phyloP scores from a whole-genome alignment of 2,329 filamentous ascomycete genomes.

The Fusarium anguioides region DNA sequence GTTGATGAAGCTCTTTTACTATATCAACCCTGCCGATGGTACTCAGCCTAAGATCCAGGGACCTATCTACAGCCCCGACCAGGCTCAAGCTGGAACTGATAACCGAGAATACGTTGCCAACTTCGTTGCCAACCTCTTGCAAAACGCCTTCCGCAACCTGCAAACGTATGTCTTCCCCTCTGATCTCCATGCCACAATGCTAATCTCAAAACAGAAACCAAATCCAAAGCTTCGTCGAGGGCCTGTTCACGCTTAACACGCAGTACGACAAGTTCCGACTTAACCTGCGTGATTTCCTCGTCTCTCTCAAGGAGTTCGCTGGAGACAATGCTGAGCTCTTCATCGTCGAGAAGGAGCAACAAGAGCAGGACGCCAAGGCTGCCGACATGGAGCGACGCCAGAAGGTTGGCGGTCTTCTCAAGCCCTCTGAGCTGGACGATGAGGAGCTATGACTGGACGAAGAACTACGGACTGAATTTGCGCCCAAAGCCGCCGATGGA shows the following conservation, averaged over 20 bases:
- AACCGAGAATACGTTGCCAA: slow-evolving; percentile 92
- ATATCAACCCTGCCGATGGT: slow-evolving; percentile 79
- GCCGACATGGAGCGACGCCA: slow-evolving; percentile 91
- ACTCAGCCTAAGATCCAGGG: slow-evolving; percentile 86
- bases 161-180: slow-evolving; percentile 74
- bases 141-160: slow-evolving; percentile 93
- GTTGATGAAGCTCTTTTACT: slow-evolving; percentile 94
- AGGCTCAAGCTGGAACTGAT: slow-evolving; percentile 82
- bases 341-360: slow-evolving; percentile 93
- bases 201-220: slow-evolving; percentile 71
- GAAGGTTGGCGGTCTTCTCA: slow-evolving; percentile 95
- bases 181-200: slow-evolving; percentile 20
- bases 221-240: slow-evolving; percentile 90
- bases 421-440: slow-evolving; percentile 96
- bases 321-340: slow-evolving; percentile 96
- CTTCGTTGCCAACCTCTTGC: slow-evolving; percentile 86
- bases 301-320: slow-evolving; percentile 95
- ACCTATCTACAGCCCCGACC: slow-evolving; percentile 86
- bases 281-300: slow-evolving; percentile 94
- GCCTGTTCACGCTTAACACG: slow-evolving; percentile 87
- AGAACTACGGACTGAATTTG: slow-evolving; percentile 73
- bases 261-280: slow-evolving; percentile 96
- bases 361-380: slow-evolving; percentile 83
- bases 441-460: slow-evolving; percentile 87
- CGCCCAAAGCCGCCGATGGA: slow-evolving; percentile 51